These are phyloP conservation scores for Sporothrix humicola DNA, from an alignment of 2,329 filamentous ascomycete genomes.

Conservation along the genomic window DNA sequence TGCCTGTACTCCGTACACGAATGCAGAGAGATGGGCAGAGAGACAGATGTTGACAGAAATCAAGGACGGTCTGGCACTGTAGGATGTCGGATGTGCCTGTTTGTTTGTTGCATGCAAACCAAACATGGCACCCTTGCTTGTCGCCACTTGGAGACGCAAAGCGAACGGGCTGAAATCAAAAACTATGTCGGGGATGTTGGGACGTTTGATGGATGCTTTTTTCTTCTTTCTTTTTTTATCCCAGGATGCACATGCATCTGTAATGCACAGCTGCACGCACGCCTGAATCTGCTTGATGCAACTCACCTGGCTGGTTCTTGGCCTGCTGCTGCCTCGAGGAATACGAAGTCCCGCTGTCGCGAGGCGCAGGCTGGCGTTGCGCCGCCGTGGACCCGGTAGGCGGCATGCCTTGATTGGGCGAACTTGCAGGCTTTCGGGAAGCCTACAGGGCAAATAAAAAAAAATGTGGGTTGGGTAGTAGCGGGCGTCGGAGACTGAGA, in stretches of 20 bases:
- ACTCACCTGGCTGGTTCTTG: constrained; percentile 27
- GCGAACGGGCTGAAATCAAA: neutral
- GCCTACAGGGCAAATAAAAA: constrained; percentile 10
- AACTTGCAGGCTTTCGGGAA: constrained; percentile 4
- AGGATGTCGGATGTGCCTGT: constrained; percentile 13
- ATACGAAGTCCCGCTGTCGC: constrained; percentile 35
- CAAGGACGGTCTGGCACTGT: constrained; percentile 5
- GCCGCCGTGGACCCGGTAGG: constrained; percentile 24
- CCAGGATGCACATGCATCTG: neutral
- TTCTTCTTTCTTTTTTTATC: constrained; percentile 13
- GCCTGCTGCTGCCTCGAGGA: constrained; percentile 31
- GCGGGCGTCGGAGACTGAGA: neutral
- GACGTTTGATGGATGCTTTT: neutral
- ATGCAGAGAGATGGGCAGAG: neutral
- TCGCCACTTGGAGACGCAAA: constrained; percentile 23
- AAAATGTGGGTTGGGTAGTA: neutral
- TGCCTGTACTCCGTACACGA: neutral
- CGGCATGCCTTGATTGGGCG: constrained; percentile 29
- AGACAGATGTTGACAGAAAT: neutral
- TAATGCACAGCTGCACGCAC: neutral
- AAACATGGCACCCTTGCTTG: neutral
- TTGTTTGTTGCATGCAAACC: neutral
- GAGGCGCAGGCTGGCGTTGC: constrained; percentile 32
- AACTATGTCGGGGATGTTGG: neutral
- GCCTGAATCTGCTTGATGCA: neutral